phyloP scores from a whole-genome alignment of 2,329 filamentous ascomycete genomes.

The Trichoderma pleuroti region DNA sequence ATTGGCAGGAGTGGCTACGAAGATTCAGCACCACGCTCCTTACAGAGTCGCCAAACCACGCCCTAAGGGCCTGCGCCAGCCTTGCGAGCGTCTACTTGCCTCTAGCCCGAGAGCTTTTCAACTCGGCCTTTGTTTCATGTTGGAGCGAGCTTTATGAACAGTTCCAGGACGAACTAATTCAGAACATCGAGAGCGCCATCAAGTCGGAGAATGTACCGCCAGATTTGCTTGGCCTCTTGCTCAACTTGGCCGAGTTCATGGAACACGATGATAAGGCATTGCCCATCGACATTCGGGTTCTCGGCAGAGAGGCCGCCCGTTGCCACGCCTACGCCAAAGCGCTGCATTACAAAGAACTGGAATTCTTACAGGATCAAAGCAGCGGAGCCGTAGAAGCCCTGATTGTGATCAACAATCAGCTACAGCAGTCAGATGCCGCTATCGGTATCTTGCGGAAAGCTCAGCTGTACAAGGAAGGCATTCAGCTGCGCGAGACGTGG shows the following conservation, averaged over 20 bases:
- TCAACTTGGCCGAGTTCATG: slow-evolving; percentile 99
- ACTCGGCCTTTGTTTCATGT: slow-evolving; percentile 97
- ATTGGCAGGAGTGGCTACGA: slow-evolving; percentile 99
- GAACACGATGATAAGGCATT: slow-evolving; percentile 98
- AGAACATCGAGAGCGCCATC: slow-evolving; percentile 91
- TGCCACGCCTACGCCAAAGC: slow-evolving; percentile 98
- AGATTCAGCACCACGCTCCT: slow-evolving; percentile 93
- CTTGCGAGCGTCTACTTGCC: slow-evolving; percentile 89
- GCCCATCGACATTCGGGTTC: slow-evolving; percentile 91
- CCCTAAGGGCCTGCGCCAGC: slow-evolving; percentile 85
- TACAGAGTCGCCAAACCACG: slow-evolving; percentile 93
- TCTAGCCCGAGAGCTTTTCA: slow-evolving; percentile 90
- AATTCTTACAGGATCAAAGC: slow-evolving; percentile 97
- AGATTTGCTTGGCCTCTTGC: slow-evolving; percentile 86
- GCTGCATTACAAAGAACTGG: slow-evolving; percentile 96
- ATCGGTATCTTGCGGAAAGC: slow-evolving; percentile 97
- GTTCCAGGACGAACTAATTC: slow-evolving; percentile 93
- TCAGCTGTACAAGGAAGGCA: slow-evolving; percentile 87
- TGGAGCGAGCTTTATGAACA: slow-evolving; percentile 98
- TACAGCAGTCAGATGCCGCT: slow-evolving; percentile 96
- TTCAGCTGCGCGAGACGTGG: slow-evolving; percentile 96
- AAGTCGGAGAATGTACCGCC: slow-evolving; percentile 94
- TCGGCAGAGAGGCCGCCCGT: slow-evolving; percentile 91
- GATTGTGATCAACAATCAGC: slow-evolving; percentile 98
- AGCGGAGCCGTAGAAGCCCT: slow-evolving; percentile 92